Conservation (phyloP, 2,329 filamentous ascomycete species). For the Leptosphaerulina australis region DNA sequence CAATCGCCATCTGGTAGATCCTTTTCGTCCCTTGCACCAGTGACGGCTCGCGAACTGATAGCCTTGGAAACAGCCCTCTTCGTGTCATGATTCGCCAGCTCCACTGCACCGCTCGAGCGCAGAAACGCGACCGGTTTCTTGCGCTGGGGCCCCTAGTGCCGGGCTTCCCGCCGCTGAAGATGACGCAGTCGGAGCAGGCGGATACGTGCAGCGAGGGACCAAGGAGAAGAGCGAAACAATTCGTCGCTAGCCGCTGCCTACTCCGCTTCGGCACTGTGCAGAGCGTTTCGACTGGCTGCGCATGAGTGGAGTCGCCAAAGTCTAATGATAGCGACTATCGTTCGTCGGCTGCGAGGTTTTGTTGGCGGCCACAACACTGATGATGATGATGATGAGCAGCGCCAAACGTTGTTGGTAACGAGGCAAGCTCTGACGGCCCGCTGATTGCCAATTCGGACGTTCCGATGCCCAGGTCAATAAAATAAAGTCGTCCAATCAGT, state of each 20-base stretch:
- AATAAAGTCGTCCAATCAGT: constrained; percentile 34
- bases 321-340: background rate
- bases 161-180: constrained; percentile 33
- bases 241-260: constrained; percentile 16
- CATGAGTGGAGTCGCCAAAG: constrained; percentile 10
- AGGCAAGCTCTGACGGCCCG: constrained; percentile 29
- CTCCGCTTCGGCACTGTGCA: constrained; percentile 28
- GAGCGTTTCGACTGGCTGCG: constrained; percentile 21
- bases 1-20: constrained; percentile 34
- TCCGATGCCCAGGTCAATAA: constrained; percentile 31
- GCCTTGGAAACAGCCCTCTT: constrained; percentile 26
- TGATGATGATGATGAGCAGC: no score
- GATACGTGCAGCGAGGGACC: constrained; percentile 30
- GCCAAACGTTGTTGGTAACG: constrained; percentile 18
- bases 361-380: no score
- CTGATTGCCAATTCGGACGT: constrained; percentile 30
- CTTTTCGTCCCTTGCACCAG: constrained; percentile 36
- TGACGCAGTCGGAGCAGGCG: constrained; percentile 41
- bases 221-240: constrained; percentile 34
- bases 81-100: constrained; percentile 32
- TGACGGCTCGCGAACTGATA: constrained; percentile 24
- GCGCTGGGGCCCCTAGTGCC: constrained; percentile 32
- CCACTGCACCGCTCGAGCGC: constrained; percentile 16
- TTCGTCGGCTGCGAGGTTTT: constrained; percentile 17
- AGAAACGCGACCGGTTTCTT: constrained; percentile 23